These are phyloP conservation scores for Yamadazyma kitorensis DNA, from an alignment of 805 yeast genomes.

Conservation along the genomic window DNA sequence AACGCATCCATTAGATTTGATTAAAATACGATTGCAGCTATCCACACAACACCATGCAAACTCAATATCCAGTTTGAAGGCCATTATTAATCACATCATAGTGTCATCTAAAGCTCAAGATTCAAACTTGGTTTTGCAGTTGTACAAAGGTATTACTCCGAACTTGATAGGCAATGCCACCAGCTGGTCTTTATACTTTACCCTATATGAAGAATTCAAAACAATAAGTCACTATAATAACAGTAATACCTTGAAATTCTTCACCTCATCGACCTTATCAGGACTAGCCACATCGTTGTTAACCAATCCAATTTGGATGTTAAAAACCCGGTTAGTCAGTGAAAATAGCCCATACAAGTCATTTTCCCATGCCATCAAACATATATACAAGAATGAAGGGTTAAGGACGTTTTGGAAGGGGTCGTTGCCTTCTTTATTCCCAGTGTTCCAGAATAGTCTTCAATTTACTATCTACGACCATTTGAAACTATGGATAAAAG, in stretches of 20 bases:
- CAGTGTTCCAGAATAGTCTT: constrained; percentile 85
- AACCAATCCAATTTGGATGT: constrained; percentile 95
- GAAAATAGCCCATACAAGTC: constrained; percentile 60
- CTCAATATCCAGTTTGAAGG: not conserved
- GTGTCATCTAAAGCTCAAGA: not conserved
- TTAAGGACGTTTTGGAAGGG: constrained; percentile 68
- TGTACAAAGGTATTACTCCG: constrained; percentile 76
- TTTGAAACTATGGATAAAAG: constrained; percentile 42
- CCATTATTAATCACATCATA: constrained; percentile 5
- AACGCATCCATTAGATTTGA: constrained; percentile 86
- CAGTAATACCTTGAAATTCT: constrained; percentile 24
- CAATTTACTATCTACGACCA: constrained; percentile 87
- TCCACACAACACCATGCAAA: constrained; percentile 21
- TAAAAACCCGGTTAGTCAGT: constrained; percentile 84
- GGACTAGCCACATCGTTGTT: constrained; percentile 72
- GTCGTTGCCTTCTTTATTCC: constrained; percentile 67
- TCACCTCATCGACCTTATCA: constrained; percentile 46
- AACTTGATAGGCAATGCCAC: constrained; percentile 79
- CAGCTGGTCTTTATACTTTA: constrained; percentile 90
- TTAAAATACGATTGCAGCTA: constrained; percentile 81
- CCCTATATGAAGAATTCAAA: constrained; percentile 66
- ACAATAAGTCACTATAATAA: constrained; percentile 3
- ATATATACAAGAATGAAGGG: constrained; percentile 56
- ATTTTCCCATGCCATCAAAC: constrained; percentile 50
- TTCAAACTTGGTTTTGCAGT: constrained; percentile 7